Evolutionary conservation across 208 protist species (phyloP), one percentile per base, ranked within the genome.

Genomic region (Trypanosoma boissoni): DNA sequence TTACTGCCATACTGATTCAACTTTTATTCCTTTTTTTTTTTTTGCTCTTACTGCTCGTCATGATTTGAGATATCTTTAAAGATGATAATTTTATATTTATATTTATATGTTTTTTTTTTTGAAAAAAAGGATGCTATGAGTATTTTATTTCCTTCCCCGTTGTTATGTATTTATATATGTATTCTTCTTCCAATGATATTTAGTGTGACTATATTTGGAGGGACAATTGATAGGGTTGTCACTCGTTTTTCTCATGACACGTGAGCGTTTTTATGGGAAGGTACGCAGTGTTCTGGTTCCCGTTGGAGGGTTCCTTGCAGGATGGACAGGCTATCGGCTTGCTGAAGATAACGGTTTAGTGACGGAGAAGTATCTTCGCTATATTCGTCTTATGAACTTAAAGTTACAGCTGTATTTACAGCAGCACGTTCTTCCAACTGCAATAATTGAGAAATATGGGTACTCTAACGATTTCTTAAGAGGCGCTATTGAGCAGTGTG

Each of bases 331-430:
- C n/a, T 86, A 80, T 55, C 76, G 64, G 1, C 32, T 61, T 20
- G 24, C 79, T 23, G 73, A 83, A 51, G 70, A 89, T 23, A 64
- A 62, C 3, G 32, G 64, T 7, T 37, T 82, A 3, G 66, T 94
- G 52, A 45, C 56, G 3, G 72, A 72, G 4, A 27, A 44, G 1
- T 53, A 64, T 36, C 72, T 80, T 66, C 72, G 78, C 23, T 68
- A 74, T 46, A 42, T 88, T 9, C 72, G 75, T 20, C 39, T 84
- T 31, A 37, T n/a, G 43, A 83, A 86, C 51, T 59, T 94, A 14
- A 91, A 86, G 42, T 23, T 80, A 46, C 78, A 85, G 42, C 58
- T 79, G 0, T 66, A 70, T 46, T 29, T 84, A 10, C 83, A 91
- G 59, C 42, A 72, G 7, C 18, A 64, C 21, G 27, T 82, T 3